Conservation (phyloP, 176 grass and related monocot species). For the Ensete glaucum region DNA sequence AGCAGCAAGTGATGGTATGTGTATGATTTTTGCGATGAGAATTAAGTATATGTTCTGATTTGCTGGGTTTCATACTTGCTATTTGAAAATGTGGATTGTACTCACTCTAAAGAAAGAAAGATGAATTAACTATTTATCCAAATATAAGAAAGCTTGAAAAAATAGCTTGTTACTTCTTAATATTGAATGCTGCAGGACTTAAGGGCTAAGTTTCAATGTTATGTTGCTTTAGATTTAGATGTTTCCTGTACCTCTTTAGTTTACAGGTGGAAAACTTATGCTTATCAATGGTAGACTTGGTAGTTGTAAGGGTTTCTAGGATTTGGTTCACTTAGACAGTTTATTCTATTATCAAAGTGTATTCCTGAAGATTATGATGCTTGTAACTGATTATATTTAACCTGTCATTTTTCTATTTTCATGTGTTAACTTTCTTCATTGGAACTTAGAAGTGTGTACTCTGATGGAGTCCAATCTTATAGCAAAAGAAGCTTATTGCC, state of each 20-base stretch:
- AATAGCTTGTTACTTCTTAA: neutral
- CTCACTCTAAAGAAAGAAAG: neutral
- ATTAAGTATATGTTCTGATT: neutral
- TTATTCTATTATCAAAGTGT: neutral
- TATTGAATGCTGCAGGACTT: neutral
- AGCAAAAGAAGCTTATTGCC: neutral
- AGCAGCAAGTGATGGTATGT: conserved; percentile 93
- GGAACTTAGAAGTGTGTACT: too few relatives aligned
- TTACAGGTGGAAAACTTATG: neutral
- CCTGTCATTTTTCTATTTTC: neutral
- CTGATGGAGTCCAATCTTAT: too few relatives aligned
- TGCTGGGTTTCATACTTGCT: neutral
- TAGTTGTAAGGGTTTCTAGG: neutral
- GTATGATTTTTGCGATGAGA: neutral
- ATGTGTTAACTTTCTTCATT: neutral
- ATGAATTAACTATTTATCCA: neutral
- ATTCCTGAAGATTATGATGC: neutral
- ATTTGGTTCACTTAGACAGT: neutral
- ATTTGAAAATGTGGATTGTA: neutral
- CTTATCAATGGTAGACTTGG: neutral
- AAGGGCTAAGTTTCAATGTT: neutral
- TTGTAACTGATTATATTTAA: neutral
- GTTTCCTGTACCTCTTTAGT: neutral
- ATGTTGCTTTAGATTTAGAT: neutral
- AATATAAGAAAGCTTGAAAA: neutral